Percentiles rank a stretch among this genome's conserved stretches.
Evolutionary conservation across 129 eudicot genomes (phyloP).

Genomic region (Ambrosia artemisiifolia): DNA sequence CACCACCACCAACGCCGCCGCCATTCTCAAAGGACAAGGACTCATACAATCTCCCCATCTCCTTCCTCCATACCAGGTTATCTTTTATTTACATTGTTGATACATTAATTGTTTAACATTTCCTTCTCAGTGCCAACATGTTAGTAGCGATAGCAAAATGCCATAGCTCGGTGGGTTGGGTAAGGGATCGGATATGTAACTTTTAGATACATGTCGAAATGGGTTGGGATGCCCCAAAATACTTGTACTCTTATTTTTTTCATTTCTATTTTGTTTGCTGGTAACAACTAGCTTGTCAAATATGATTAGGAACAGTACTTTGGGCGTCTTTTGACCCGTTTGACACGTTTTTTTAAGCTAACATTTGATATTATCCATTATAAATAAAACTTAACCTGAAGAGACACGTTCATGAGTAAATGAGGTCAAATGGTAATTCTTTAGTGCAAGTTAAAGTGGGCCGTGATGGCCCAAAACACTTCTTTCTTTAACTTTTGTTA

Average conservation of each 20-base stretch:
- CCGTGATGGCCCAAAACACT: too few species aligned
- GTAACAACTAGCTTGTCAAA: background rate
- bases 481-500: too few species aligned
- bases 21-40: constrained; percentile 34
- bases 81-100: background rate
- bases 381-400: too few species aligned
- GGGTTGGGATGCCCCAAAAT: background rate
- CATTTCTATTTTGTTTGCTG: too few species aligned
- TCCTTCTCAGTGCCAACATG: background rate
- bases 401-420: too few species aligned
- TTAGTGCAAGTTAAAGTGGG: too few species aligned
- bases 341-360: background rate
- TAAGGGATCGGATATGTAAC: background rate
- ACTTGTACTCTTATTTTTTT: background rate
- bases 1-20: constrained; percentile 10
- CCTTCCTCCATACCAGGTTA: constrained; percentile 64
- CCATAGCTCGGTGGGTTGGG: background rate
- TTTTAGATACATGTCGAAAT: background rate
- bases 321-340: background rate
- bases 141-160: background rate
- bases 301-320: background rate
- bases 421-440: too few species aligned
- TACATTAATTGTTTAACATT: background rate
- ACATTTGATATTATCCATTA: background rate
- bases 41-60: constrained; percentile 54